Conservation (phyloP, 805 yeast species). For the Starmera dryadoides region DNA sequence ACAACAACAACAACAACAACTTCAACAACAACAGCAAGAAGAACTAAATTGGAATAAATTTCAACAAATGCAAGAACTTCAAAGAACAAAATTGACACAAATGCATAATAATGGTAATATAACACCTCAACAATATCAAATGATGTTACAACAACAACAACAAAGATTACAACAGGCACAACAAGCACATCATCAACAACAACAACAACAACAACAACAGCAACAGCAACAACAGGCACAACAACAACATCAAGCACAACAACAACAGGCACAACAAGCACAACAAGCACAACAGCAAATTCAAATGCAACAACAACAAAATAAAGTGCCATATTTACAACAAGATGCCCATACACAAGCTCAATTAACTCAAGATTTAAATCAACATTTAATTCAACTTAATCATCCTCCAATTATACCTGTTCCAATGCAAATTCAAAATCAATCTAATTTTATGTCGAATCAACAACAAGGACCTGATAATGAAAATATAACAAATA, state of each 20-base stretch:
- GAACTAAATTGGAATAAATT: neutral
- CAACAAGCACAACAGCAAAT: constrained; percentile 12
- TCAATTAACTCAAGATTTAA: neutral
- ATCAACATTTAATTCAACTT: constrained; percentile 2
- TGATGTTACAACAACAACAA: constrained; percentile 5
- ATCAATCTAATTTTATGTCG: too few relatives aligned
- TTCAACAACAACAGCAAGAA: neutral
- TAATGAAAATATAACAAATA: too few relatives aligned
- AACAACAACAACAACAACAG: constrained; percentile 16
- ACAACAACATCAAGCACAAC: constrained; percentile 15
- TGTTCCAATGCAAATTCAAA: neutral
- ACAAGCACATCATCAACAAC: constrained; percentile 15
- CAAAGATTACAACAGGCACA: constrained; percentile 21
- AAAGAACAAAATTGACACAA: constrained; percentile 17
- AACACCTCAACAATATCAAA: constrained; percentile 11
- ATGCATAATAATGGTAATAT: constrained; percentile 7
- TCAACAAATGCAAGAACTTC: constrained; percentile 14
- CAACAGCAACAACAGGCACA: constrained; percentile 21
- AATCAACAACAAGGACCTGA: too few relatives aligned
- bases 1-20: neutral
- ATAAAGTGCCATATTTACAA: neutral
- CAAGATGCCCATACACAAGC: neutral
- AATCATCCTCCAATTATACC: constrained; percentile 7
- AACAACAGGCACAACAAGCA: constrained; percentile 22
- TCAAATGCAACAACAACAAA: neutral